Evolutionary conservation across 495 filamentous ascomycete species (phyloP).

Genomic region (Penicillium dipodomyicola): DNA sequence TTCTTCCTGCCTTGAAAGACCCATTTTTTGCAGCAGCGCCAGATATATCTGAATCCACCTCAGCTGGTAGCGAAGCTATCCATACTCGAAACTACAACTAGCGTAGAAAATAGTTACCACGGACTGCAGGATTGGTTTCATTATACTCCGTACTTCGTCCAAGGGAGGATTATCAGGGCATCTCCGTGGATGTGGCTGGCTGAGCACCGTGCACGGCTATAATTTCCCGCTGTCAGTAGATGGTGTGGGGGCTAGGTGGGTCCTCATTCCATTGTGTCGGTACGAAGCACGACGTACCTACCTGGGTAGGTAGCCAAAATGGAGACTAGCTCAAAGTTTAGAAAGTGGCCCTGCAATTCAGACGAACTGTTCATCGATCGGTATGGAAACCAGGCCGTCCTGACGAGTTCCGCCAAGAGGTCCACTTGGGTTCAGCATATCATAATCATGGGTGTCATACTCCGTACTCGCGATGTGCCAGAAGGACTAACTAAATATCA

Average conservation of each 20-base stretch:
- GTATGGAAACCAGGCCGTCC: too few species aligned
- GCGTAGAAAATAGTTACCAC: neutral
- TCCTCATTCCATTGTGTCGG: conserved; percentile 1
- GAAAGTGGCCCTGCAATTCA: too few species aligned
- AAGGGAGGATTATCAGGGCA: neutral
- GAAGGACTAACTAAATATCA: too few species aligned
- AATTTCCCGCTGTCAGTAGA: neutral
- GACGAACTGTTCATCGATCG: too few species aligned
- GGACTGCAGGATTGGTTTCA: neutral
- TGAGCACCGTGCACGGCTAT: conserved; percentile 2
- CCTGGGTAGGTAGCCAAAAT: conserved; percentile 1
- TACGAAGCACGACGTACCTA: neutral
- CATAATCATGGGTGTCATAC: too few species aligned
- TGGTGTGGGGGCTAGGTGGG: conserved; percentile 6
- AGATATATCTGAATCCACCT: neutral
- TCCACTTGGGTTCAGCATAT: neutral
- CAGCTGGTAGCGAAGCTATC: neutral
- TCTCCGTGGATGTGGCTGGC: conserved; percentile 22
- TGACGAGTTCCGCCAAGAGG: too few species aligned
- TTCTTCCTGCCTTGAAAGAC: conserved; percentile 7
- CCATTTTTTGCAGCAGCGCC: conserved; percentile 7
- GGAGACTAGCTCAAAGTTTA: neutral
- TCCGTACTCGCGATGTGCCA: too few species aligned
- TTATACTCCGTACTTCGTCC: too few species aligned
- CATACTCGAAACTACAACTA: conserved; percentile 10